Evolutionary conservation across 345 rosid genomes (phyloP).

Genomic region (Dipteronia sinensis): DNA sequence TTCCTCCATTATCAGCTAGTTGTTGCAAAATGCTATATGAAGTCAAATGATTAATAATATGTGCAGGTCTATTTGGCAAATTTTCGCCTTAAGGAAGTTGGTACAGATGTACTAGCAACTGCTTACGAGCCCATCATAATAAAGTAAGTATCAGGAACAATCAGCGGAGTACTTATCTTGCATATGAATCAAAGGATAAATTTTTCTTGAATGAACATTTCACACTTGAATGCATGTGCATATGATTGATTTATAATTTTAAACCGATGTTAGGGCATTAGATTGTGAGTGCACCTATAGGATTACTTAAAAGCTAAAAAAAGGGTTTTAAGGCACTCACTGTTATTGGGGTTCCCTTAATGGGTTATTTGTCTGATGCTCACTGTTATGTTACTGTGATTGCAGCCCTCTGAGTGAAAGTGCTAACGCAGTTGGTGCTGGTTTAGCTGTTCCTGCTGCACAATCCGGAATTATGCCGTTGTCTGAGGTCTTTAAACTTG

Average conservation of each 20-base stretch:
- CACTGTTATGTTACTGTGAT: slow-evolving; percentile 14
- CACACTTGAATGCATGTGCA: not conserved
- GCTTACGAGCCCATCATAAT: slow-evolving; percentile 72
- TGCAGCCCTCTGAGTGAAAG: slow-evolving; percentile 82
- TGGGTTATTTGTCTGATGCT: slow-evolving; percentile 4
- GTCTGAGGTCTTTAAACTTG: slow-evolving; percentile 68
- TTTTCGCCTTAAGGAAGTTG: slow-evolving; percentile 72
- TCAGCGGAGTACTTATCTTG: not conserved
- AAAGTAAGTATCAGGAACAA: slow-evolving; percentile 47
- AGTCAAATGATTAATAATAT: slow-evolving; percentile 5
- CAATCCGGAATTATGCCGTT: slow-evolving; percentile 61
- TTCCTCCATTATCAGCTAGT: slow-evolving; percentile 1
- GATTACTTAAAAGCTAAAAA: not conserved
- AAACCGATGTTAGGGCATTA: not conserved
- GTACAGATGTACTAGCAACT: slow-evolving; percentile 72
- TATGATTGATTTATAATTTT: not conserved
- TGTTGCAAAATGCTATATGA: slow-evolving; percentile 18
- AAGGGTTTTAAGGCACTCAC: not conserved
- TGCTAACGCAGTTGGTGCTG: slow-evolving; percentile 71
- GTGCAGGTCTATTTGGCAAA: slow-evolving; percentile 79
- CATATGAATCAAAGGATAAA: not conserved
- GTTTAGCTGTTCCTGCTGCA: slow-evolving; percentile 59
- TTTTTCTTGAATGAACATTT: not conserved
- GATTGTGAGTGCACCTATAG: not conserved
- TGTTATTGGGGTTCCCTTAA: not conserved